Percentiles rank a stretch among this genome's conserved stretches.
Conservation (phyloP, 1,139 yeast species). For the Yamadazyma membranifaciens region DNA sequence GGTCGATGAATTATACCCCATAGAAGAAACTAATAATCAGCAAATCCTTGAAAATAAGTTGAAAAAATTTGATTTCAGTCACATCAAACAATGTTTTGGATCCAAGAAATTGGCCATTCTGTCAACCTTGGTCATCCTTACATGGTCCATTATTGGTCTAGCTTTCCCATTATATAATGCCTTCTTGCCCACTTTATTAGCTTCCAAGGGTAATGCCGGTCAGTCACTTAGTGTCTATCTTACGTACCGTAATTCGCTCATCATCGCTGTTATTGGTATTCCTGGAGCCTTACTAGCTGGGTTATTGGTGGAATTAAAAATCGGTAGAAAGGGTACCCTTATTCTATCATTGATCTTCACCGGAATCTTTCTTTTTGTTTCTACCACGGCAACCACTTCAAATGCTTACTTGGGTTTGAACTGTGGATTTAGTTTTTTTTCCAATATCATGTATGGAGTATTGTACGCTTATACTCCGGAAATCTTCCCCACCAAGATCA, state of each 20-base stretch:
- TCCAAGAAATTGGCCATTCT: constrained; percentile 33
- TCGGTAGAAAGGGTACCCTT: constrained; percentile 43
- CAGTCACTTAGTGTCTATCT: constrained; percentile 31
- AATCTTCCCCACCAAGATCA: constrained; percentile 36
- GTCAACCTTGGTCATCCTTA: constrained; percentile 31
- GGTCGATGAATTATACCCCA: constrained; percentile 24
- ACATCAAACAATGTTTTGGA: constrained; percentile 36
- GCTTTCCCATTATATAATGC: constrained; percentile 48
- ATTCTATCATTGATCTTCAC: constrained; percentile 32
- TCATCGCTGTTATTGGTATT: constrained; percentile 41
- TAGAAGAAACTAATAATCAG: constrained; percentile 6
- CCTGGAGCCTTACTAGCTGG: constrained; percentile 45
- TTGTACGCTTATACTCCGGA: constrained; percentile 48
- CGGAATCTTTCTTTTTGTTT: constrained; percentile 38
- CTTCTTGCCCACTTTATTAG: constrained; percentile 39
- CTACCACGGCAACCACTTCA: constrained; percentile 41
- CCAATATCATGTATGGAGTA: constrained; percentile 46
- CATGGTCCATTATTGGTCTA: constrained; percentile 46
- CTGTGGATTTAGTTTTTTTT: constrained; percentile 39
- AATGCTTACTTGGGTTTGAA: constrained; percentile 45
- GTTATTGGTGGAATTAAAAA: constrained; percentile 33
- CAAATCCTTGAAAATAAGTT: constrained; percentile 24
- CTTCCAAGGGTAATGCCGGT: constrained; percentile 31
- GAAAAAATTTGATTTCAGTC: constrained; percentile 28
- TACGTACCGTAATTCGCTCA: constrained; percentile 40